A percentile compares a stretch with the other conserved stretches of the same genome.
These are phyloP conservation scores for Fusarium robinianum DNA, from an alignment of 2,329 filamentous ascomycete genomes.

Conservation along the genomic window DNA sequence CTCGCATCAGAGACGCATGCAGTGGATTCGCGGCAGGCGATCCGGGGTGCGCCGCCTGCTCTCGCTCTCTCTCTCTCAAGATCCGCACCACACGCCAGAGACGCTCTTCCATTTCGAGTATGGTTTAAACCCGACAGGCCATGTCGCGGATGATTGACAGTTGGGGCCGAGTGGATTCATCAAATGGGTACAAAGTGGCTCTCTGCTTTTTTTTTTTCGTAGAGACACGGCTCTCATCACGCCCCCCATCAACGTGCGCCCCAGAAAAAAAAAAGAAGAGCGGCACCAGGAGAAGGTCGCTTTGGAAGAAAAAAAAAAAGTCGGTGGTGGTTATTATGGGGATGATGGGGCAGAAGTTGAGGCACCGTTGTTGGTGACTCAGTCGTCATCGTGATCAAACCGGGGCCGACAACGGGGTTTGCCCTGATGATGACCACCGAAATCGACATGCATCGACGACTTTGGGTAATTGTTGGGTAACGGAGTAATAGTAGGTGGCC, in stretches of 20 bases:
- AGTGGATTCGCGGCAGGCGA: slow-evolving; percentile 28
- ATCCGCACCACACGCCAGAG: slow-evolving; percentile 19
- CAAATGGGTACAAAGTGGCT: slow-evolving; percentile 6
- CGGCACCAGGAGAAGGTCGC: slow-evolving; percentile 25
- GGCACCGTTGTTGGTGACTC: no score
- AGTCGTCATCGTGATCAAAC: slow-evolving; percentile 5
- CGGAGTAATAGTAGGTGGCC: no score
- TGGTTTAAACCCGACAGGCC: slow-evolving; percentile 21
- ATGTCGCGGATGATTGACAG: slow-evolving; percentile 32
- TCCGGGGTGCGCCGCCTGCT: slow-evolving; percentile 34
- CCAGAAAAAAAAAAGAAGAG: slow-evolving; percentile 19
- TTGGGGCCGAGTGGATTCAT: slow-evolving; percentile 27
- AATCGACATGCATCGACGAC: no score
- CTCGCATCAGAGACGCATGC: slow-evolving; percentile 32
- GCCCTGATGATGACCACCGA: no score
- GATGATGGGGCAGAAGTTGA: no score
- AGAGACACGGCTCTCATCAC: slow-evolving; percentile 23
- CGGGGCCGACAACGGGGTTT: slow-evolving; percentile 7
- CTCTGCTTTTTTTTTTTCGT: slow-evolving; percentile 12
- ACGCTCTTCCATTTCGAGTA: slow-evolving; percentile 21
- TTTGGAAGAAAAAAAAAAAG: not conserved
- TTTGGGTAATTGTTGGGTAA: no score
- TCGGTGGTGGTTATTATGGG: no score
- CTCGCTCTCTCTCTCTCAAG: slow-evolving; percentile 18
- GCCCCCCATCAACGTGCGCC: slow-evolving; percentile 12